phyloP scores from a whole-genome alignment of 2,329 filamentous ascomycete species.

The Arthrinium phaeospermum region DNA sequence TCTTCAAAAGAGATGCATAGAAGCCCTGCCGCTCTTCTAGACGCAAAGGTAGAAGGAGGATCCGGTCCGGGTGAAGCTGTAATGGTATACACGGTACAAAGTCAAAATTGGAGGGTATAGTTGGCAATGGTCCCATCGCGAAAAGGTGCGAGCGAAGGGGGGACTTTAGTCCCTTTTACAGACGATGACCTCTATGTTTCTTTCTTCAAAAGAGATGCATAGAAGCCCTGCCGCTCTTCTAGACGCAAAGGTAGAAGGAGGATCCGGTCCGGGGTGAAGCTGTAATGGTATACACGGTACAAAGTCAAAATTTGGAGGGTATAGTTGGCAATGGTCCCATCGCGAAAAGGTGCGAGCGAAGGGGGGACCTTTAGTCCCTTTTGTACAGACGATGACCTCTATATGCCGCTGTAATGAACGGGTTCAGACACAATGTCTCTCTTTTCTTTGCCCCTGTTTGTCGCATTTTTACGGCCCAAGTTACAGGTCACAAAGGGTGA shows the following conservation, averaged over 20 bases:
- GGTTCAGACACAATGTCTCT: neutral
- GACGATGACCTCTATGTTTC: no score
- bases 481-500: constrained; percentile 7
- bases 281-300: neutral
- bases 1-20: neutral
- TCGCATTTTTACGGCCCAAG: constrained; percentile 1
- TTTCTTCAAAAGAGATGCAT: no score
- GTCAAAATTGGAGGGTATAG: neutral
- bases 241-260: neutral
- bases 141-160: neutral
- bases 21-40: neutral
- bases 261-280: neutral
- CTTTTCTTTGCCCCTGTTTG: neutral
- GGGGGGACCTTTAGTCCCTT: neutral
- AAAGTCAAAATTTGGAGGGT: neutral
- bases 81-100: constrained; percentile 1
- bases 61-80: neutral
- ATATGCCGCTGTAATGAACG: neutral
- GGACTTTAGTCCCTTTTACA: no score
- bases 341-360: neutral
- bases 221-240: neutral
- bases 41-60: neutral
- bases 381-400: constrained; percentile 9
- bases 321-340: neutral
- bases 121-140: neutral